Evolutionary conservation across 495 filamentous ascomycete species (phyloP).

Genomic region (Annulohypoxylon bovei): DNA sequence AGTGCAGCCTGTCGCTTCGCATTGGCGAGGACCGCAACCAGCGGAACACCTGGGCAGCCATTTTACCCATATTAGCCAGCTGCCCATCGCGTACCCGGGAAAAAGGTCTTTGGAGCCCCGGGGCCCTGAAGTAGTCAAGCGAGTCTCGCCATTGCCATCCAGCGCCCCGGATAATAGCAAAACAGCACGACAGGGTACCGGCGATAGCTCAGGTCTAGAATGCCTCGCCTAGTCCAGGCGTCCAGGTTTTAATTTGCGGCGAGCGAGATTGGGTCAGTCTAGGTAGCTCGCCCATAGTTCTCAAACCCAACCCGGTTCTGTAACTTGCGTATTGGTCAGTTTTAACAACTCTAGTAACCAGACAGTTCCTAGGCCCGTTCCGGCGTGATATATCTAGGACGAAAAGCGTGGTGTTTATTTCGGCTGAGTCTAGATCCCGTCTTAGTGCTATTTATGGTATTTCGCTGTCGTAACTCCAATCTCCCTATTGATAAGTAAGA

Average conservation of each 20-base stretch:
- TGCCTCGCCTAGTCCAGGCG: constrained; percentile 43
- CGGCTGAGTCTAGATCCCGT: constrained; percentile 35
- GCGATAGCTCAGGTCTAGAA: constrained; percentile 39
- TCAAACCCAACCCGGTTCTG: neutral
- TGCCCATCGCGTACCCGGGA: constrained; percentile 31
- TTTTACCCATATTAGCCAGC: constrained; percentile 43
- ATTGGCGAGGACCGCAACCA: neutral
- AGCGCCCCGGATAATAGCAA: constrained; percentile 40
- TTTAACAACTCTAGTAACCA: constrained; percentile 7
- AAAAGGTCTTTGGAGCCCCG: constrained; percentile 30
- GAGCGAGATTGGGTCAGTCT: constrained; percentile 24
- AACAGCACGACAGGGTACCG: constrained; percentile 6
- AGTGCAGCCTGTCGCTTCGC: constrained; percentile 1
- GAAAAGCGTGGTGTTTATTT: constrained; percentile 17
- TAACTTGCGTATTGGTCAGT: constrained; percentile 16
- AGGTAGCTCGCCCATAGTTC: neutral
- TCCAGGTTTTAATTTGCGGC: constrained; percentile 33
- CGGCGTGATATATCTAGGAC: constrained; percentile 23
- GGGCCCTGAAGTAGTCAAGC: constrained; percentile 34
- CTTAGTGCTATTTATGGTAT: constrained; percentile 36
- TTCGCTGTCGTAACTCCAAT: constrained; percentile 11
- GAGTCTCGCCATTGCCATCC: constrained; percentile 14
- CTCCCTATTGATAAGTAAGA: constrained; percentile 5
- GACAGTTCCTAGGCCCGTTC: constrained; percentile 18
- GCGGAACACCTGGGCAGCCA: constrained; percentile 6